phyloP scores from a whole-genome alignment of 768 basidiomycete genomes.

The Chalciporus pseudorubinellus region DNA sequence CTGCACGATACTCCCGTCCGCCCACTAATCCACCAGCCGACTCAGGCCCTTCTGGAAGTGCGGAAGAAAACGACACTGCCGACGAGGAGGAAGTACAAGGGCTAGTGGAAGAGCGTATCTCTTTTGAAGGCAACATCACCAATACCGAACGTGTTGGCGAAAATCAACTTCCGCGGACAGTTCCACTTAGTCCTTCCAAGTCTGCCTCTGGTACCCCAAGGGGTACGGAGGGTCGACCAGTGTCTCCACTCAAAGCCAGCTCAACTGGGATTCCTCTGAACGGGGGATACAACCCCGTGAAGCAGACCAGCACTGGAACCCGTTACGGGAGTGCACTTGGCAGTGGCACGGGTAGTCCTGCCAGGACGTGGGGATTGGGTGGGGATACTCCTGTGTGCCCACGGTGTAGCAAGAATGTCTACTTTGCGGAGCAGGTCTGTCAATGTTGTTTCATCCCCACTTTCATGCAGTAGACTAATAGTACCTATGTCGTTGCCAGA shows the following conservation, averaged over 20 bases:
- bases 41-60: constrained; percentile 4
- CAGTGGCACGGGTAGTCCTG: constrained; percentile 39
- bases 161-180: constrained; percentile 53
- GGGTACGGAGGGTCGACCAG: constrained; percentile 18
- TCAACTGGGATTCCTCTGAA: constrained; percentile 20
- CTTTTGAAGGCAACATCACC: constrained; percentile 34
- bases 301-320: constrained; percentile 56
- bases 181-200: constrained; percentile 44
- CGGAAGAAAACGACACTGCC: constrained; percentile 27
- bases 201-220: constrained; percentile 8
- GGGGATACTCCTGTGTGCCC: constrained; percentile 63
- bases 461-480: background rate
- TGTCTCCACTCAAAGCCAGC: constrained; percentile 21
- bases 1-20: constrained; percentile 34
- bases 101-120: constrained; percentile 28
- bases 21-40: constrained; percentile 15
- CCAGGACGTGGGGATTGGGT: constrained; percentile 48
- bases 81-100: constrained; percentile 25
- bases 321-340: constrained; percentile 61
- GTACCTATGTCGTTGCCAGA: constrained; percentile 36
- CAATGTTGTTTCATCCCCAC: background rate
- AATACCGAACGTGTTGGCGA: constrained; percentile 46
- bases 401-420: constrained; percentile 71
- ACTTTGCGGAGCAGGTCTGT: constrained; percentile 79
- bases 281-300: constrained; percentile 30